Evolutionary conservation across 257 asterid species (phyloP), one percentile per base, ranked within the genome.

Genomic region (Oldenlandia corymbosa): DNA sequence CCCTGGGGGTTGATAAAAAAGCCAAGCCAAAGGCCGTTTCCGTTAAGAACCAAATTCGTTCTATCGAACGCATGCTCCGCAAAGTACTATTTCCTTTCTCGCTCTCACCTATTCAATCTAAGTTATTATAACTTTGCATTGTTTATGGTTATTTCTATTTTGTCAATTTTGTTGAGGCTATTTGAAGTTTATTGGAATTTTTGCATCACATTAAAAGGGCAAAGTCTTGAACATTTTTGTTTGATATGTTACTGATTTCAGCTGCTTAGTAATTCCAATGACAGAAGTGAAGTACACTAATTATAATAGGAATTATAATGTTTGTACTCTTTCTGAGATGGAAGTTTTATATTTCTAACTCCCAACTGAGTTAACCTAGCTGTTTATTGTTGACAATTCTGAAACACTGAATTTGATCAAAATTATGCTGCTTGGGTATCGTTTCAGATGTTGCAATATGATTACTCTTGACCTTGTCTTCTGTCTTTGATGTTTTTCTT

Each of bases 11-110:
- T n/a, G 93, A 78, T 65, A 89, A 82, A 73, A 88, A 88, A 49
- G 79, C 74, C 59, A 88, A 90, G 60, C 82, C 91, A 7, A 91
- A 86, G 61, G 68, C 85, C 48, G 89, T 84, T 61, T 78, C 95
- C 68, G 80, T 88, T 73, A 88, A 89, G 68, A 92, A 92, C 72
- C 98, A 88, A 70, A 85, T 91, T 66, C 96, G 98, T 67, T 91
- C 98, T 30, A 71, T 69, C 18, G 87, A 88, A 75, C 96, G 98
- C 66, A 81, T 91, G 84, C 96, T 92, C 65, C 91, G 97, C 61
- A 88, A 85, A 65, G 98, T 91, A 86, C 54, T n/a, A 14, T 45
- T 17, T 61, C 28, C 16, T 68, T 49, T 48, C 43, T 34, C 67
- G 39, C 48, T 1, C n/a, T 16, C 24, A 16, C 26, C 2, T 2